Conservation (phyloP, 768 basidiomycete species). For the Rhodotorula kratochvilovae region DNA sequence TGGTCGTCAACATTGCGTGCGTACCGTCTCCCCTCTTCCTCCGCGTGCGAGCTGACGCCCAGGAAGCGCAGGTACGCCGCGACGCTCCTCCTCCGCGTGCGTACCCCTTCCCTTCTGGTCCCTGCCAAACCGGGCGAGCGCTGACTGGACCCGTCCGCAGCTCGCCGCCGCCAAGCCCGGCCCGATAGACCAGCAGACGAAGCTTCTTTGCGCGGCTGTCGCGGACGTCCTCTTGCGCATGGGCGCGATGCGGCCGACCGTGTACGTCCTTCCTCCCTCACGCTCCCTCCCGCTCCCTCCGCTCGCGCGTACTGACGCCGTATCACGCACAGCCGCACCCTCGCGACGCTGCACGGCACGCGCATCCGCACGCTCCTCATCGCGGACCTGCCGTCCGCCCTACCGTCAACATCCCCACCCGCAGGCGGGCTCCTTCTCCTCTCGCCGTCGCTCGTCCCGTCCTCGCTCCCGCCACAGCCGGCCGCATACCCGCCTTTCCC, state of each 20-base stretch:
- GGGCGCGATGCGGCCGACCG: constrained; percentile 9
- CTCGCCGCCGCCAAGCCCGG: neutral
- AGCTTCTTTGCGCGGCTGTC: constrained; percentile 1
- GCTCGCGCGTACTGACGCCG: neutral
- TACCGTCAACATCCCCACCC: neutral
- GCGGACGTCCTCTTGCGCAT: constrained; percentile 6
- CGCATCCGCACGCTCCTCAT: constrained; percentile 23
- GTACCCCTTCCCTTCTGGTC: neutral
- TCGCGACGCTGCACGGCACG: constrained; percentile 32
- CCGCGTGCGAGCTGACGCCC: neutral
- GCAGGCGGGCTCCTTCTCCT: neutral
- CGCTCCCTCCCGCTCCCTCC: too few relatives aligned
- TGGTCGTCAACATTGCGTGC: constrained; percentile 29
- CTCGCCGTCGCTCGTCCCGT: neutral
- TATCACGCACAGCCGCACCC: constrained; percentile 11
- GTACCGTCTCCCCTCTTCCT: neutral
- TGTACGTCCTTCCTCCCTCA: neutral
- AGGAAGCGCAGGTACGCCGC: constrained; percentile 15
- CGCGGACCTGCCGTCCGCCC: neutral
- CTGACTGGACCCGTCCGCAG: neutral
- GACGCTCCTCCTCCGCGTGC: constrained; percentile 17
- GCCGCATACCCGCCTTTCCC: too few relatives aligned
- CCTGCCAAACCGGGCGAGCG: too few relatives aligned
- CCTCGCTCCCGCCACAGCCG: neutral
- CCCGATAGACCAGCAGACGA: neutral